Evolutionary conservation across 768 basidiomycete species (phyloP), one percentile per base, ranked within the genome.

Genomic region (Coprinellus aureogranulatus): DNA sequence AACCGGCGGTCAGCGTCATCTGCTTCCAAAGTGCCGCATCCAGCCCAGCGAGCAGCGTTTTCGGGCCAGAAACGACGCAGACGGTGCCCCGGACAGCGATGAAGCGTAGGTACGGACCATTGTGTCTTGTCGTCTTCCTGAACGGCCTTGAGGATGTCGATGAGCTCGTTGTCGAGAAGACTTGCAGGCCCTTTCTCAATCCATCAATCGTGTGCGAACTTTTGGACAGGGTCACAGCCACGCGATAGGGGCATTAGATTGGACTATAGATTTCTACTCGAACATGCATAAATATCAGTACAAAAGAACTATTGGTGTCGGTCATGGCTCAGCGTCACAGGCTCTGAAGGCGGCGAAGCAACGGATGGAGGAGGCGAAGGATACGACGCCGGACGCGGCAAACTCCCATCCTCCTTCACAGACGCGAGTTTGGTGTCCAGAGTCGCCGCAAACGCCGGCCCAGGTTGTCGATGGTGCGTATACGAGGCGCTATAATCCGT

Each of bases 321-420:
- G 14, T 22, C 10, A 11, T 53, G 27, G 27, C 69, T 67, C 18
- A 70, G 56, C 14, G 68, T 64, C 53, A 68, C 64, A 16, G 62
- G 65, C 31, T 69, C 61, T 20, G 66, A 66, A n/a, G 70, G 65
- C 3, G 73, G 74, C 12, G 74, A 75, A 56, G 71, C 69, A 28
- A 68, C 53, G 3, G 73, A 74, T 20, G 70, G 72, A 51, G 81
- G 82, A 1, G 80, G 81, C 0, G 81, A 81, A 20, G 82, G 82
- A 65, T 83, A 83, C 16, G 77, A 71, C 31, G 74, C 73, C n/a
- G 64, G 64, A 6, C 75, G 74, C 44, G 70, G 70, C 34, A 55
- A 60, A 30, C 59, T 55, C 40, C 53, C 62, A 45, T 66, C 64
- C 46, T 65, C 60, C 37, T 57, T 57, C 47, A 59, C 56, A 27